These are phyloP conservation scores for Ophiostoma australiae DNA, from an alignment of 2,329 filamentous ascomycete species.

Conservation along the genomic window DNA sequence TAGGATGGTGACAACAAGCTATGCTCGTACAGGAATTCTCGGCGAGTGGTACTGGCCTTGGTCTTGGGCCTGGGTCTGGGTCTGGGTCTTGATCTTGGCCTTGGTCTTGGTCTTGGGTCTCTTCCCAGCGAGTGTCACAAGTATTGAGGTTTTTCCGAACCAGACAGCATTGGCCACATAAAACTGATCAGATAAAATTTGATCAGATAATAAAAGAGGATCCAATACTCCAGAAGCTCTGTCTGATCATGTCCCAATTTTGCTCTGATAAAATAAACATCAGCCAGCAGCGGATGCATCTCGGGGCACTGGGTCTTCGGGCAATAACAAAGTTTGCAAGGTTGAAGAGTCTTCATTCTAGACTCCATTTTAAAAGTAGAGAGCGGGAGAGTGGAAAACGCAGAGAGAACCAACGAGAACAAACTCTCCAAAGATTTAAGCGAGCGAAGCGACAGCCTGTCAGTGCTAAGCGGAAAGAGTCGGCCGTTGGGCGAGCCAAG, in stretches of 20 bases:
- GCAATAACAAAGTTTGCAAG: background rate
- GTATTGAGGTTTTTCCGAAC: background rate
- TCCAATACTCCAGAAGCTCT: no score
- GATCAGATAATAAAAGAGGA: conserved; percentile 4
- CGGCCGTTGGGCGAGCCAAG: background rate
- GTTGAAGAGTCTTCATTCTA: background rate
- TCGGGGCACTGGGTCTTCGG: background rate
- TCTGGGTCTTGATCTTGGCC: no score
- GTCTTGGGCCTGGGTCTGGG: no score
- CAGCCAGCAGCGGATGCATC: background rate
- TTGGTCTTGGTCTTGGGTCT: no score
- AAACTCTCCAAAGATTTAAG: background rate
- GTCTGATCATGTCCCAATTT: no score
- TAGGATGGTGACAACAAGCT: background rate
- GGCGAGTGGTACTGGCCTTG: background rate
- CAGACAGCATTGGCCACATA: background rate
- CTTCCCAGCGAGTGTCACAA: background rate
- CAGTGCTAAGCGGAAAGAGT: background rate
- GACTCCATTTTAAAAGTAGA: no score
- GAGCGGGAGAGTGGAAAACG: background rate
- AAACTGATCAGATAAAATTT: background rate
- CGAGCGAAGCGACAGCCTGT: background rate
- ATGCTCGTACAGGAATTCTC: background rate
- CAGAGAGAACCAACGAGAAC: background rate
- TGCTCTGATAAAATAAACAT: background rate